Percentiles rank a stretch among this genome's conserved stretches.
Evolutionary conservation across 2,329 filamentous ascomycete genomes (phyloP).

Genomic region (Aspergillus terreus): DNA sequence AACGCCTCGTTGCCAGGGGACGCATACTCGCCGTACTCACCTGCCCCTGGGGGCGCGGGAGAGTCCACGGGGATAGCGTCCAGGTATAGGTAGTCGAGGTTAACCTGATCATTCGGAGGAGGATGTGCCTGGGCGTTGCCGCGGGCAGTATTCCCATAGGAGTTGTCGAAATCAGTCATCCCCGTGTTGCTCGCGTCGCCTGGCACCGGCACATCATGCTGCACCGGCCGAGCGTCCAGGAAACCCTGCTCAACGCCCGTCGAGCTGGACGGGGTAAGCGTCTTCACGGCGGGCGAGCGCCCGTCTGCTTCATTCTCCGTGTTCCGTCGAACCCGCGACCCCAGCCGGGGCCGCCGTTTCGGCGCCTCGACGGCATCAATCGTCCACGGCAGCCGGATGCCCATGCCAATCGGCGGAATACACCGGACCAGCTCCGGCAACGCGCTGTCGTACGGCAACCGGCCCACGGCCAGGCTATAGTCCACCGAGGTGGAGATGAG

Average conservation of each 20-base stretch:
- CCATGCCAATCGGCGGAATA: slow-evolving; percentile 14
- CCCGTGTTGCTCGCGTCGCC: not conserved
- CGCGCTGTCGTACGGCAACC: slow-evolving; percentile 17
- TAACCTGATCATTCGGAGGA: not conserved
- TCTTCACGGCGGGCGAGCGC: not conserved
- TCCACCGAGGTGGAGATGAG: slow-evolving; percentile 25
- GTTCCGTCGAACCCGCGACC: not conserved
- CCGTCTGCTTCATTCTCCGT: not conserved
- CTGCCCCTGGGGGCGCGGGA: not conserved
- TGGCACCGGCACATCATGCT: not conserved
- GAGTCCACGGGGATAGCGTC: not conserved
- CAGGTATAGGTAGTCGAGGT: slow-evolving; percentile 12
- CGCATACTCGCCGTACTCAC: not conserved
- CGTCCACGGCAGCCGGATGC: slow-evolving; percentile 19
- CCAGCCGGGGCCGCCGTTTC: not conserved
- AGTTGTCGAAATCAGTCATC: not conserved
- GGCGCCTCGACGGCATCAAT: slow-evolving; percentile 1
- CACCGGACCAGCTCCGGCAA: slow-evolving; percentile 21
- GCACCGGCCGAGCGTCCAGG: not conserved
- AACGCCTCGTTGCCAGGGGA: not conserved
- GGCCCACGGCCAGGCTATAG: slow-evolving; percentile 18
- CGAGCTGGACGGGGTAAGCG: not conserved
- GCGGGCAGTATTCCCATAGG: too few relatives aligned
- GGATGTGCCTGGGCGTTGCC: not conserved
- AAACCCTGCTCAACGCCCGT: not conserved